Conservation (phyloP, 208 protist genomes). For the Trypanosoma grayi region DNA sequence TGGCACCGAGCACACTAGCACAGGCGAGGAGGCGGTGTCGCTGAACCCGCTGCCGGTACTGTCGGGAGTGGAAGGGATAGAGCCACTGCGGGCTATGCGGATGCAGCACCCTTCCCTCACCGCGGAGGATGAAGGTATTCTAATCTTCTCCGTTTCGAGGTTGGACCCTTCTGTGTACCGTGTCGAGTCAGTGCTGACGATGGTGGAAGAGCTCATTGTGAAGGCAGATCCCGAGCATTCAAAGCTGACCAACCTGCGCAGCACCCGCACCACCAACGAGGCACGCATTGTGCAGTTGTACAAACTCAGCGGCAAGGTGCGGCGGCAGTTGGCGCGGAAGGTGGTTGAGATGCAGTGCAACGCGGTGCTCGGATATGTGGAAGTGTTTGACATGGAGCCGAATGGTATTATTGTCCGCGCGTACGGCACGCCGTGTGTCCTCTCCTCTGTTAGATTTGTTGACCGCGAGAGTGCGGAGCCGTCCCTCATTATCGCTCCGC, state of each 20-base stretch:
- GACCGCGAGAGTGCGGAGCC: constrained; percentile 25
- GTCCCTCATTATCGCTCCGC: neutral
- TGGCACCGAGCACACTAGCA: constrained; percentile 4
- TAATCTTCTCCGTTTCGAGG: constrained; percentile 80
- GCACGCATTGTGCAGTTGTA: constrained; percentile 84
- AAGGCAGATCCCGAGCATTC: constrained; percentile 90
- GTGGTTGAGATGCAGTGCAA: constrained; percentile 90
- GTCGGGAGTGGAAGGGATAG: constrained; percentile 31
- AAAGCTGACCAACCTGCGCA: constrained; percentile 83
- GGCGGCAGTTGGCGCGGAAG: constrained; percentile 87
- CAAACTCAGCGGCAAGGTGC: constrained; percentile 89
- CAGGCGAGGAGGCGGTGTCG: neutral
- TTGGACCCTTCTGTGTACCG: constrained; percentile 86
- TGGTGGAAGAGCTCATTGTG: constrained; percentile 91
- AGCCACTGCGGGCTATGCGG: constrained; percentile 49
- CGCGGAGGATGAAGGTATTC: constrained; percentile 79
- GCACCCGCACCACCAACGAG: constrained; percentile 76
- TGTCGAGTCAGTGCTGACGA: constrained; percentile 72
- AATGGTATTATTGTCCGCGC: constrained; percentile 89
- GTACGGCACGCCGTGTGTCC: constrained; percentile 88
- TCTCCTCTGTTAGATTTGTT: constrained; percentile 70
- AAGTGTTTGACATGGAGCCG: constrained; percentile 89
- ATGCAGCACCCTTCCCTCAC: constrained; percentile 77
- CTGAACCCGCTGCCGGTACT: constrained; percentile 2
- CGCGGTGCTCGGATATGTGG: constrained; percentile 85